phyloP scores from a whole-genome alignment of 129 eudicot species.

The Scalesia atractyloides region DNA sequence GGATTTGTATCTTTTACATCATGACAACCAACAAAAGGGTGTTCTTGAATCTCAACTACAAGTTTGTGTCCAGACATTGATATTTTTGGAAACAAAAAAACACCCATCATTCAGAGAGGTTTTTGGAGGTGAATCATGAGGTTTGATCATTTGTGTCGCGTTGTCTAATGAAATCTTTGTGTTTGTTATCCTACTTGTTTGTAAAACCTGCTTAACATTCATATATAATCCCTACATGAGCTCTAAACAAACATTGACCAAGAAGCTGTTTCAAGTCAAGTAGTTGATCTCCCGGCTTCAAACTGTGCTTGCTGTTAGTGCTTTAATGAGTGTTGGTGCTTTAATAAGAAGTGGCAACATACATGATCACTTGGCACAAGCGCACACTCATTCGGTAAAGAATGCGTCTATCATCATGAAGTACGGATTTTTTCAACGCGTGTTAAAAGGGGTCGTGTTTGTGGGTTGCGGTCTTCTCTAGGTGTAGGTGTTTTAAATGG shows the following conservation, averaged over 20 bases:
- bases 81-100: constrained; percentile 26
- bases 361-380: neutral
- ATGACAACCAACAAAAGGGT: constrained; percentile 23
- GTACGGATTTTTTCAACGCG: neutral
- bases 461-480: neutral
- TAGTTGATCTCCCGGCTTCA: neutral
- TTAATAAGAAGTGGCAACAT: neutral
- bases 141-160: constrained; percentile 15
- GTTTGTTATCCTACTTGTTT: constrained; percentile 3
- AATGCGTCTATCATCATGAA: neutral
- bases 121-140: constrained; percentile 19
- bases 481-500: too few relatives aligned
- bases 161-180: constrained; percentile 14
- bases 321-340: constrained; percentile 1
- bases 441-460: neutral
- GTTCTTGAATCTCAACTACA: constrained; percentile 24
- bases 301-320: neutral
- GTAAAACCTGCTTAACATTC: constrained; percentile 13
- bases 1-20: constrained; percentile 20
- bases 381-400: neutral
- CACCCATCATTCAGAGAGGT: constrained; percentile 34
- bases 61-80: constrained; percentile 5
- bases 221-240: neutral
- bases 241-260: neutral
- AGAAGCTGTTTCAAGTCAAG: neutral